Evolutionary conservation across 1,139 yeast species (phyloP), one percentile per base, ranked within the genome.

Genomic region (Eremothecium coryli): DNA sequence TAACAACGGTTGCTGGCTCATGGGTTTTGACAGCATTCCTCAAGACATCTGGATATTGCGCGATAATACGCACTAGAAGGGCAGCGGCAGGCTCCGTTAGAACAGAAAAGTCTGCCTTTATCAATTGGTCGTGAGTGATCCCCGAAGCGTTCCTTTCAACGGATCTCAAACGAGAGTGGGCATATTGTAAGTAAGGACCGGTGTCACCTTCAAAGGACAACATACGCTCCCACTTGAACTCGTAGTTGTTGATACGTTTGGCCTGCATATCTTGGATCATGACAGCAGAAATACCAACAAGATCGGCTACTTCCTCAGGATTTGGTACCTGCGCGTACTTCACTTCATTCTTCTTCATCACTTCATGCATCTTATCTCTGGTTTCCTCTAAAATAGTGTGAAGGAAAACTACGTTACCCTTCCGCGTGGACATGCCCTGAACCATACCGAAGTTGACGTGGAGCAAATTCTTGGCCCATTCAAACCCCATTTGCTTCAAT

Each of bases 241-340:
- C 86, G 65, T 93, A 93, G 66, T 90, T 88, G 69, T 90, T 86
- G 62, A 88, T 75, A 65, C 98, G 82, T 70, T 93, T 93, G 43
- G 95, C 81, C 66, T 85, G 94, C 96, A 90, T 86, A 63, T 93
- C 99, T 68, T 93, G 98, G 55, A 93, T 82, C 95, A 93, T 88
- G 41, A 93, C 95, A 9, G 98, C 97, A 27, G 96, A 82, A 41
- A 90, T 84, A 60, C 98, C 99, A 38, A 93, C 79, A 53, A 86
- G 71, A 58, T 93, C 98, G 40, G 98, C 97, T 56, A 90, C 82
- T 60, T 78, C 77, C 42, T 93, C 97, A 26, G 99, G 98, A 57
- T 90, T 76, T 56, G 81, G 93, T 48, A 93, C 85, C 65, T 86
- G 96, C 5, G 90, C 79, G 56, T 90, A 93, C 64, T 93, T 93